Evolutionary conservation across 805 yeast genomes (phyloP).

Genomic region (Sporopachydermia lactativora): DNA sequence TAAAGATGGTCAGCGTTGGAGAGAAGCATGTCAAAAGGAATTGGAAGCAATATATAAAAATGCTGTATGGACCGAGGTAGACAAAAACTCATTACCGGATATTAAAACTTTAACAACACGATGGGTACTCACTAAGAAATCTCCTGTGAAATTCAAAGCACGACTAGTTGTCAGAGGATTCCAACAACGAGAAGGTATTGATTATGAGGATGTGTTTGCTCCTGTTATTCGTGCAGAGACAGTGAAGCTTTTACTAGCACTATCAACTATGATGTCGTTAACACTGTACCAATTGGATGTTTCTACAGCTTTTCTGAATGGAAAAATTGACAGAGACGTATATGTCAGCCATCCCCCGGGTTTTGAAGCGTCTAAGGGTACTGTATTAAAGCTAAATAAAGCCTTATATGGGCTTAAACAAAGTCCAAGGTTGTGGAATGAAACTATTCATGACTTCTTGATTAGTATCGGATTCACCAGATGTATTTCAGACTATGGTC

Average conservation of each 20-base stretch:
- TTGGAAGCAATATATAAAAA: too few species aligned
- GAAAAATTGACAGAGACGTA: constrained; percentile 6
- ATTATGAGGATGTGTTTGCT: constrained; percentile 16
- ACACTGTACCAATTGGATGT: constrained; percentile 16
- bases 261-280: constrained; percentile 3
- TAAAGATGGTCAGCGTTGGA: too few species aligned
- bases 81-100: too few species aligned
- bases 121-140: constrained; percentile 13
- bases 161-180: constrained; percentile 16
- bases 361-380: not conserved
- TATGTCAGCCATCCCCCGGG: constrained; percentile 5
- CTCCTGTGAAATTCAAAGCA: constrained; percentile 11
- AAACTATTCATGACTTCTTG: constrained; percentile 5
- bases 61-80: too few species aligned
- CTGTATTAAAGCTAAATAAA: constrained; percentile 7
- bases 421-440: constrained; percentile 4
- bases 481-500: constrained; percentile 4
- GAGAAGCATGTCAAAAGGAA: too few species aligned
- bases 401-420: constrained; percentile 7
- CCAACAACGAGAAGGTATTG: constrained; percentile 14
- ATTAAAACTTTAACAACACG: constrained; percentile 7
- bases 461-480: constrained; percentile 3
- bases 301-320: constrained; percentile 12
- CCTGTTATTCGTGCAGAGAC: constrained; percentile 15
- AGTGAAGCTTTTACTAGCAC: constrained; percentile 5